Evolutionary conservation across 176 grass and related monocot species (phyloP), one percentile per base, ranked within the genome.

Genomic region (Paspalum vaginatum): DNA sequence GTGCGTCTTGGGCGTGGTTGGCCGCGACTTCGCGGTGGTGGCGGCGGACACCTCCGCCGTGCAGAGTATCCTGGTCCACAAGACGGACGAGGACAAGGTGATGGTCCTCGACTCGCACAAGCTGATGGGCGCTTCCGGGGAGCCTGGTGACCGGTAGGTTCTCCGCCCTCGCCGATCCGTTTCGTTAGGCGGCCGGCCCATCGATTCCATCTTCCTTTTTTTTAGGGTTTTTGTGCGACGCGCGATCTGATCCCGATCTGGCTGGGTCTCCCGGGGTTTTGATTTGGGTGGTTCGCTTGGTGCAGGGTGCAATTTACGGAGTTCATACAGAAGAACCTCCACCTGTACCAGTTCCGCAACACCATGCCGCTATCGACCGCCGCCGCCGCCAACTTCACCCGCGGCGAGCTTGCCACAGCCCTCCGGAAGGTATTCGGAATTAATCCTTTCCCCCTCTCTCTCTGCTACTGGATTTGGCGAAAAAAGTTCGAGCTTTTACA

Each of bases 261-360:
- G 10, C 26, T 6, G 54, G 20, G 11, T 49, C 44, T 74, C 60
- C 48, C 24, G 0, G 42, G 47, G 14, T 52, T 42, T 10, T 56
- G 43, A 21, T 65, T 27, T 7, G 10, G 25, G 18, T 1, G 24
- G 14, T 65, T 60, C 27, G 24, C 7, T 81, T 68, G 45, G 2
- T 11, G 78, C 86, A 96, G 97, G 78, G 93, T 96, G 60, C 97
- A 99, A 77, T 99, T 99, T 79, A 99, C 97, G 20, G 97, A 99
- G 87, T 99, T 86, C 91, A 99, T 99, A 65, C 97, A 99, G 88
- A 99, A 99, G 88, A 99, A 99, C 76, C 78, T 99, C 11, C 97
- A 99, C 82, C 86, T 99, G 11, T 93, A 99, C 77, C 90, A 99
- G 85, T 95, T 95, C 88, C 92, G 97, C 74, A 99, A 99, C 61